Base-by-base conservation (phyloP, 768 basidiomycete species). In the Pholiota molesta region DNA sequence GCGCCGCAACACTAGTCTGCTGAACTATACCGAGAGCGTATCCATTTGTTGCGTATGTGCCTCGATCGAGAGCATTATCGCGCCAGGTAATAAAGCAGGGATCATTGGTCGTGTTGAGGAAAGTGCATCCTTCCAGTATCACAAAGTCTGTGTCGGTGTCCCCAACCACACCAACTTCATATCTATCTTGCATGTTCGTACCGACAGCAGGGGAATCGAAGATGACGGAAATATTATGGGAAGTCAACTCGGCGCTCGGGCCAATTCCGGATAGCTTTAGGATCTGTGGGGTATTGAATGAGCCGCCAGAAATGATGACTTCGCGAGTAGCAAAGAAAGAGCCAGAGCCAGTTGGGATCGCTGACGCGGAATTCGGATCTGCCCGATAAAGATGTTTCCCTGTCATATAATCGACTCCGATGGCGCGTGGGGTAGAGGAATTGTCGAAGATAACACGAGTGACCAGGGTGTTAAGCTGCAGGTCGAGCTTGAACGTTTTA, bases 151-250 rank as follows among this genome's bases (percentile, higher is more conserved):
- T 45, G 28, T 58, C 11, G 5, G 57, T 28, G 14, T 47, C 6
- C 14, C 57, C 57, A 19, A 58, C 57, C 35, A 58, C 57, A 10
- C 45, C 47, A 8, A 58, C 57, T 17, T 58, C 57, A 33, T 58
- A 58, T 51, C 57, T n/a, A 11, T 58, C 57, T 39, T 58, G 57
- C 57, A 58, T 58, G n/a, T 58, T 58, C 16, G 57, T 58, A 8
- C 57, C 57, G 51, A 58, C 57, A 16, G 45, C 57, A 1, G 45
- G 57, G 2, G 57, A 35, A 33, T 58, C 57, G 14, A 51, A 33
- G 31, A 58, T 21, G 10, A 58, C 47, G 21, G 57, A 39, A 28
- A 58, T 58, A n/a, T 51, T 51, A 7, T 49, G 45, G 6, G 57
- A 28, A 10, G n/a, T 39, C 7, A 58, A 19, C 47, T 58, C 57